Base-by-base conservation (phyloP, 148 eudicot genomes). In the Camellia sinensis region DNA sequence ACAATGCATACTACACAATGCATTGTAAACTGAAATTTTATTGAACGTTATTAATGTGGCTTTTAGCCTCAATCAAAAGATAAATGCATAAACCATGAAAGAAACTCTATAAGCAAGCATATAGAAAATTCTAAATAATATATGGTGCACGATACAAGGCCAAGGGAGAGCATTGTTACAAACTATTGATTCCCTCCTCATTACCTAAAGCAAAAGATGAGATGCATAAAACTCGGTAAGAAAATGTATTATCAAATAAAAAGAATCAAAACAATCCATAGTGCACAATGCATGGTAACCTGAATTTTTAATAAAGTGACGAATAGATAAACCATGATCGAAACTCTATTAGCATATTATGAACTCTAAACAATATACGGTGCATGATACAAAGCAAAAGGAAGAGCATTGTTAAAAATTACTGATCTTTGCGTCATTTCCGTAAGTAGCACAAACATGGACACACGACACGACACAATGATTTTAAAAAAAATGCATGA, bases 151-250 rank as follows among this genome's bases (percentile, higher is more conserved):
- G 37, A 29, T 29, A 29, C 37, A 29, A 29, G 37, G 37, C 37
- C 37, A 29, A 29, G 37, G 37, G 37, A 29, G 37, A 29, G 37
- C 37, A 29, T 29, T 29, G 37, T 29, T 29, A 29, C 37, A 29
- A 29, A 29, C 37, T 29, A 29, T 82, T 80, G 71, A 91, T 87
- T 48, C 91, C 91, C 10, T 90, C 90, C 87, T 91, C 95, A 65
- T 87, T 86, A 75, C 92, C 95, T 52, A 91, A 82, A 67, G 89
- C 78, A 83, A 90, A 91, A 40, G 95, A 91, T 67, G 92, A 76
- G 37, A 82, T 91, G 95, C 22, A 89, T 86, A 77, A 91, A 89
- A 29, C 50, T 91, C 92, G 89, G 89, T 61, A 82, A 75, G 67
- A 62, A 46, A 68, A 29, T 43, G 43, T 2, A 68, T 53, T 48